Evolutionary conservation across 176 grass and related monocot species (phyloP).

Genomic region (Paspalum vaginatum): DNA sequence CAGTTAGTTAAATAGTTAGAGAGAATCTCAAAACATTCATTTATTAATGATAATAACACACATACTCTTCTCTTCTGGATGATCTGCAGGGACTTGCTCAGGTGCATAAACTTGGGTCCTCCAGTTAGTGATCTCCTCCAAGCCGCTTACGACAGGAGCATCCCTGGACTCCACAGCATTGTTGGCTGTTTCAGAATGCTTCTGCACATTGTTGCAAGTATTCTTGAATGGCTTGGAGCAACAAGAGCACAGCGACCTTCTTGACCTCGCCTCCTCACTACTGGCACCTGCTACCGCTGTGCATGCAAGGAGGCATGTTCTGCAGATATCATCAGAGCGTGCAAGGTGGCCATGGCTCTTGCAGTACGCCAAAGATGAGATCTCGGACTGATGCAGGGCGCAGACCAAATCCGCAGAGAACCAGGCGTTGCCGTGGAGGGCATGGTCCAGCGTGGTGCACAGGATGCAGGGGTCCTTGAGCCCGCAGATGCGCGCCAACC

Average conservation of each 20-base stretch:
- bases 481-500: slow-evolving; percentile 50
- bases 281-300: neutral
- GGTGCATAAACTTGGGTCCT: slow-evolving; percentile 15
- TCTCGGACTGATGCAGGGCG: slow-evolving; percentile 52
- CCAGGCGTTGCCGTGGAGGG: slow-evolving; percentile 60
- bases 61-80: slow-evolving; percentile 47
- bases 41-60: neutral
- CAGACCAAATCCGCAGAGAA: slow-evolving; percentile 72
- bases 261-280: slow-evolving; percentile 20
- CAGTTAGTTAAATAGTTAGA: neutral
- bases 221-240: slow-evolving; percentile 51
- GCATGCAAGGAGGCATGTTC: slow-evolving; percentile 51
- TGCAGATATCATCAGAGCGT: slow-evolving; percentile 50
- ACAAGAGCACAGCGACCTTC: slow-evolving; percentile 42
- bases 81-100: slow-evolving; percentile 37
- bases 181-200: slow-evolving; percentile 1
- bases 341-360: slow-evolving; percentile 61
- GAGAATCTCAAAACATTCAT: neutral
- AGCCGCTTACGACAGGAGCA: neutral
- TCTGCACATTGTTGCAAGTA: neutral
- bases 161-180: slow-evolving; percentile 23
- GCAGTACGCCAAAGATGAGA: slow-evolving; percentile 69
- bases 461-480: slow-evolving; percentile 69
- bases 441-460: slow-evolving; percentile 61
- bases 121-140: slow-evolving; percentile 7